Percentiles rank a stretch among this genome's conserved stretches.
Evolutionary conservation across 1,139 yeast species (phyloP).

Genomic region (Blastobotrys ciferrii): DNA sequence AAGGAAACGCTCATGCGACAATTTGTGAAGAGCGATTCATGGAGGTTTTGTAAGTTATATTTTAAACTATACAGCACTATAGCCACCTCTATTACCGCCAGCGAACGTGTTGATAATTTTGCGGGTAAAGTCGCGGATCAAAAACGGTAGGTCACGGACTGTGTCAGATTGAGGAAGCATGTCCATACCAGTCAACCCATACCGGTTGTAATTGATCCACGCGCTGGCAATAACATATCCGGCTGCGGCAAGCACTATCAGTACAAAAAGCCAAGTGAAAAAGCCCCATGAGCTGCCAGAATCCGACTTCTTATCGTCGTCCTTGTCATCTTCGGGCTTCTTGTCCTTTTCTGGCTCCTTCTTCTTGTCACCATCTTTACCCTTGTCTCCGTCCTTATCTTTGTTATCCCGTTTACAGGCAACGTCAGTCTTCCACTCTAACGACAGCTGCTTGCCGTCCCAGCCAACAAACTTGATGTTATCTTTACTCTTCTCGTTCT

Average conservation of each 20-base stretch:
- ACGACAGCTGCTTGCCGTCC: constrained; percentile 35
- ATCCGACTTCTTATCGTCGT: constrained; percentile 3
- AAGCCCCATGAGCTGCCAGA: constrained; percentile 38
- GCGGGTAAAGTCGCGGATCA: constrained; percentile 67
- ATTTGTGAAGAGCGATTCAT: too few relatives aligned
- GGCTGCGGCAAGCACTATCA: constrained; percentile 60
- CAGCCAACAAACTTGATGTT: constrained; percentile 34
- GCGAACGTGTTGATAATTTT: constrained; percentile 72
- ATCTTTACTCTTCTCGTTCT: constrained; percentile 35
- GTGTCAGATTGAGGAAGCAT: constrained; percentile 49
- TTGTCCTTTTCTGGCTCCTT: constrained; percentile 12
- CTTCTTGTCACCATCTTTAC: constrained; percentile 21
- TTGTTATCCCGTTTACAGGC: constrained; percentile 43
- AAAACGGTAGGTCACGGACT: constrained; percentile 71
- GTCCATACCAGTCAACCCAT: constrained; percentile 42
- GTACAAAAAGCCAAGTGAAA: constrained; percentile 44
- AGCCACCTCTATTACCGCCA: constrained; percentile 78
- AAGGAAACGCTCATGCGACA: too few relatives aligned
- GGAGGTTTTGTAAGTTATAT: not conserved
- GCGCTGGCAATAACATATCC: constrained; percentile 76
- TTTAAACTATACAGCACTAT: constrained; percentile 74
- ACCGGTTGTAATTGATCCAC: constrained; percentile 55
- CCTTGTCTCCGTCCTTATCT: constrained; percentile 25
- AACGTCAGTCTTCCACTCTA: constrained; percentile 40
- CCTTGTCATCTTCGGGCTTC: constrained; percentile 12